Base-by-base conservation (phyloP, 495 filamentous ascomycete species). In the Tuber indicum region DNA sequence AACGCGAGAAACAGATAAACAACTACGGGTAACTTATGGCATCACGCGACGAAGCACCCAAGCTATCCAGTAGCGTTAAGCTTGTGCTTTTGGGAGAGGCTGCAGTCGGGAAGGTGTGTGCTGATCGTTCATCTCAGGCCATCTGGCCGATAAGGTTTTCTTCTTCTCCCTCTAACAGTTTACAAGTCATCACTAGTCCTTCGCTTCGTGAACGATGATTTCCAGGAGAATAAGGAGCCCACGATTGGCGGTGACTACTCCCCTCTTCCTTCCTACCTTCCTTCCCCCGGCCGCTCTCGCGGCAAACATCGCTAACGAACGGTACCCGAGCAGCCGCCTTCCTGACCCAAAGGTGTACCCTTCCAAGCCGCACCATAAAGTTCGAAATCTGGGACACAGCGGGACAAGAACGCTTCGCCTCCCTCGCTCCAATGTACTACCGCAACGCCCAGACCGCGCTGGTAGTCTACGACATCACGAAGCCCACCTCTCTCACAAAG, bases 361-460 rank as follows among this genome's bases (percentile, higher is more conserved):
- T 99, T 39, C 96, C 96, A 26, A 94, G 91, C 81, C 91, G 96
- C 75, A 99, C 93, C 76, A 98, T 99, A 87, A 99, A 99, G 86
- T 99, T 99, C 82, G 96, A 99, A 86, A 99, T 99, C 82, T 99
- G 96, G 96, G 96, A 99, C 89, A 99, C 96, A 7, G 96, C 96
- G 46, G 96, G 96, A 82, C 96, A 99, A 86, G 96, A 99, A 86
- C 93, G 96, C 75, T 99, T 98, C 84, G 96, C 96, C 76, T 96
- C 92, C 42, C 90, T 98, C 58, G 96, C 96, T 23, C 96, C 96
- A 73, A 99, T 99, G 96, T 99, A 99, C 89, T 99, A 99, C 87
- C 95, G 96, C 86, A 99, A 99, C 83, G 96, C 96, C 52, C 96
- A 99, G 87, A 92, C 94, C 79, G 96, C 96, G n/a, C 91, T 99